Percentiles rank a stretch among this genome's conserved stretches.
Conservation (phyloP, 1,139 yeast species). For the Yamadazyma sp. region DNA sequence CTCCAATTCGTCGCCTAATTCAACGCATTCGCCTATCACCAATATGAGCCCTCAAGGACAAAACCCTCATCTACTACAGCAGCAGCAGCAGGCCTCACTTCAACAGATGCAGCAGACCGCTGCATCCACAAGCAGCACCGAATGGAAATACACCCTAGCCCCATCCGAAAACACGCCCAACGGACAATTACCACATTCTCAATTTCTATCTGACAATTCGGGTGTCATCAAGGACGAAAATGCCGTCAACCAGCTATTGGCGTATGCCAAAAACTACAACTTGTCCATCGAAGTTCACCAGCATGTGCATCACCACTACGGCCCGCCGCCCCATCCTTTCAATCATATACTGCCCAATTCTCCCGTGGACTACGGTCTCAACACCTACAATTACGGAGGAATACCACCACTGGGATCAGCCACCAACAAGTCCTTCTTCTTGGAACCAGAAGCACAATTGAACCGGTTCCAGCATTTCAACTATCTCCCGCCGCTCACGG, state of each 20-base stretch:
- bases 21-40: constrained; percentile 1
- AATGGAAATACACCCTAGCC: constrained; percentile 35
- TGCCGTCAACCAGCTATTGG: constrained; percentile 55
- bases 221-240: constrained; percentile 56
- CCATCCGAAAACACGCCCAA: constrained; percentile 14
- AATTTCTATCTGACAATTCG: constrained; percentile 29
- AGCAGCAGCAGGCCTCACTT: not conserved
- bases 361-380: constrained; percentile 2
- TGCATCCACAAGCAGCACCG: constrained; percentile 15
- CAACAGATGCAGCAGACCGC: not conserved
- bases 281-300: constrained; percentile 76
- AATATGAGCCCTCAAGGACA: constrained; percentile 1
- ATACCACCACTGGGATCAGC: constrained; percentile 10
- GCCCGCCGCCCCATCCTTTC: constrained; percentile 37
- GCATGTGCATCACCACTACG: constrained; percentile 74
- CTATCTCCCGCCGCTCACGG: constrained; percentile 67
- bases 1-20: constrained; percentile 4
- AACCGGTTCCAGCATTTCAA: constrained; percentile 69
- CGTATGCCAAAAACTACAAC: constrained; percentile 60
- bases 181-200: constrained; percentile 23
- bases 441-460: constrained; percentile 59
- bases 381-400: constrained; percentile 19
- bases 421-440: constrained; percentile 15
- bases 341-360: constrained; percentile 13
- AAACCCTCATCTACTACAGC: constrained; percentile 1